Evolutionary conservation across 2,329 filamentous ascomycete genomes (phyloP).

Genomic region (Macrophomina tecta): DNA sequence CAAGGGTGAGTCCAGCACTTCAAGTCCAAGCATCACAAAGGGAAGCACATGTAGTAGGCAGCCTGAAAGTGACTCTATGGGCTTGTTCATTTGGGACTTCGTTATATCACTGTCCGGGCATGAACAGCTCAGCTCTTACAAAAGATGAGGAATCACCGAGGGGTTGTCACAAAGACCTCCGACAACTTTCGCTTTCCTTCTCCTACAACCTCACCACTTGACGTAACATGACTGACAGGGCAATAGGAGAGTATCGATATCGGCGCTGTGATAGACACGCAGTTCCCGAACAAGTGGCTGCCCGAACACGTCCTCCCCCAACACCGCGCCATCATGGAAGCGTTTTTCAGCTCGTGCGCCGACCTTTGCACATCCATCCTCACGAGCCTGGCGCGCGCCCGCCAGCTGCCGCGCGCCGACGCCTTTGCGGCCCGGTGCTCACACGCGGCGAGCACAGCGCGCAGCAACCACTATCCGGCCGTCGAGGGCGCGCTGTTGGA

Average conservation of each 20-base stretch:
- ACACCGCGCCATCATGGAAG: neutral
- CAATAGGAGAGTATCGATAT: neutral
- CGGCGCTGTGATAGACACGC: neutral
- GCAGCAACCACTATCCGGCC: neutral
- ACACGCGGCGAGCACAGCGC: neutral
- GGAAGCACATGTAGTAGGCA: too few relatives aligned
- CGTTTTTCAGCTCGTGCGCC: neutral
- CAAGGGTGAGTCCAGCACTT: neutral
- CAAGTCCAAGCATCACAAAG: too few relatives aligned
- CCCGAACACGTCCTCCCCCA: neutral
- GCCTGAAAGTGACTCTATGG: too few relatives aligned
- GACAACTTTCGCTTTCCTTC: too few relatives aligned
- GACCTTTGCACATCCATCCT: neutral
- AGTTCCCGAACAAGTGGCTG: constrained; percentile 2
- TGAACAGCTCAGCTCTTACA: too few relatives aligned
- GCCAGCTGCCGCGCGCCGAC: neutral
- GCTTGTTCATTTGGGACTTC: too few relatives aligned
- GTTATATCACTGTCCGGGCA: too few relatives aligned
- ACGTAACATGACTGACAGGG: too few relatives aligned
- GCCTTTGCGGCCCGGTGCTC: neutral
- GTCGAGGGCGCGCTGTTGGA: neutral
- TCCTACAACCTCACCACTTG: too few relatives aligned
- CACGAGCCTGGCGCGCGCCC: neutral
- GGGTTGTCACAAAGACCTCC: too few relatives aligned
- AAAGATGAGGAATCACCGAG: too few relatives aligned